Conservation (phyloP, 2,329 filamentous ascomycete genomes). For the Pseudohalonectria lignicola region DNA sequence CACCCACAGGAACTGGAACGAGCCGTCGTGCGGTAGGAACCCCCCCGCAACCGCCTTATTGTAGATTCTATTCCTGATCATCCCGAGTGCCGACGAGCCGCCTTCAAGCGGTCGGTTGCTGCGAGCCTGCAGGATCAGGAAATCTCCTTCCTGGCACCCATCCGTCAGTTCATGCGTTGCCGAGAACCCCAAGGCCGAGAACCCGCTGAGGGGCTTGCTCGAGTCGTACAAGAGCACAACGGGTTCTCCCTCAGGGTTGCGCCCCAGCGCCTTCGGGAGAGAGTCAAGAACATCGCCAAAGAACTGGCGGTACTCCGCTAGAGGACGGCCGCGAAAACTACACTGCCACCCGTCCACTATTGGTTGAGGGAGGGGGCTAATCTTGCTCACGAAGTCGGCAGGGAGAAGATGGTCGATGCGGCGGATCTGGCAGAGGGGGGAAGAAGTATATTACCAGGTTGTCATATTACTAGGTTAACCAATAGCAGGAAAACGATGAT, state of each 20-base stretch:
- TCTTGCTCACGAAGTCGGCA: constrained; percentile 59
- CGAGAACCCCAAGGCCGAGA: constrained; percentile 69
- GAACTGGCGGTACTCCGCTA: constrained; percentile 47
- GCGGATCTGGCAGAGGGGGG: constrained; percentile 39
- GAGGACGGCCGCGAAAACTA: constrained; percentile 41
- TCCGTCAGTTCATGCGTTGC: constrained; percentile 40
- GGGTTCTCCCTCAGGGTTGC: constrained; percentile 67
- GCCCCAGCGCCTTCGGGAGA: constrained; percentile 46
- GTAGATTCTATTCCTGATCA: constrained; percentile 60
- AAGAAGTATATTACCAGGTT: constrained; percentile 13
- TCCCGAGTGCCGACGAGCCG: constrained; percentile 62
- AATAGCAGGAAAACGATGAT: too few species aligned
- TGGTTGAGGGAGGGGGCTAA: constrained; percentile 57
- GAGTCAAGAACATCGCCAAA: constrained; percentile 56
- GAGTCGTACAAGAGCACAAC: constrained; percentile 69
- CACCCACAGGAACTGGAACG: constrained; percentile 72
- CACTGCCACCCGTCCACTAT: constrained; percentile 61
- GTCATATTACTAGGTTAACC: too few species aligned
- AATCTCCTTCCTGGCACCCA: constrained; percentile 56
- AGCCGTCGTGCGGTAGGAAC: constrained; percentile 35
- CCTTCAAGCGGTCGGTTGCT: constrained; percentile 53
- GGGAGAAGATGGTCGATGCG: constrained; percentile 53
- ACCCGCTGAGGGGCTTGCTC: constrained; percentile 61
- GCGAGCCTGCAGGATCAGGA: constrained; percentile 75
- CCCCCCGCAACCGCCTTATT: constrained; percentile 53